Conservation (phyloP, 2,329 filamentous ascomycete species). For the Emericellopsis atlantica region DNA sequence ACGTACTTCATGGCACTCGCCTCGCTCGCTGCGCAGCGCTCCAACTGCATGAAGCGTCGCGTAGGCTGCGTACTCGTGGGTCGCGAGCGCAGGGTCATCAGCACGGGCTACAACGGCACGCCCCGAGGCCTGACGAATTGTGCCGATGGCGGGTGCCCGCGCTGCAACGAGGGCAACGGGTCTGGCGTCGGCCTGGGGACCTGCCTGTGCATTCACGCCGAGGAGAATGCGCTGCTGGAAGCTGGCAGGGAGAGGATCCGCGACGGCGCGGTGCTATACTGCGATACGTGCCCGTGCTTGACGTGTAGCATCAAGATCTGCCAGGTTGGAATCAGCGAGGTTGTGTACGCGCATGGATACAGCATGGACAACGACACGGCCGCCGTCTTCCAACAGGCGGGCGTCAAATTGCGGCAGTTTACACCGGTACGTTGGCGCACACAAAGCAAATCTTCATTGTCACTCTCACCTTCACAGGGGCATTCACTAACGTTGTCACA, state of each 20-base stretch:
- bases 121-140: conserved; percentile 82
- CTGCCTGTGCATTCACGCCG: conserved; percentile 92
- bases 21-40: conserved; percentile 75
- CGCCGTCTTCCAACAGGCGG: conserved; percentile 69
- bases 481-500: neutral
- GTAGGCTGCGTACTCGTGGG: conserved; percentile 87
- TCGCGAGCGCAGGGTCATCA: conserved; percentile 73
- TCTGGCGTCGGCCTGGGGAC: conserved; percentile 66
- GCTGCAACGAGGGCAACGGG: conserved; percentile 68
- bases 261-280: conserved; percentile 75
- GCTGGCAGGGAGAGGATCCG: conserved; percentile 83
- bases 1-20: conserved; percentile 98
- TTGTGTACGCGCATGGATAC: conserved; percentile 81
- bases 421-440: conserved; percentile 50
- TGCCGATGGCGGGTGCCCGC: conserved; percentile 76
- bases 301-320: conserved; percentile 98
- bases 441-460: neutral
- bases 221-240: conserved; percentile 93
- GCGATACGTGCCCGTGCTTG: conserved; percentile 90
- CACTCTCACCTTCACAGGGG: neutral
- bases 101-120: conserved; percentile 97
- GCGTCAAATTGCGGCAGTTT: conserved; percentile 78
- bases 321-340: conserved; percentile 89
- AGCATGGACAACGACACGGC: conserved; percentile 86
- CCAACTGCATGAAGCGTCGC: conserved; percentile 96